Conservation (phyloP, 441 rosid species). For the Mallotus repandus region DNA sequence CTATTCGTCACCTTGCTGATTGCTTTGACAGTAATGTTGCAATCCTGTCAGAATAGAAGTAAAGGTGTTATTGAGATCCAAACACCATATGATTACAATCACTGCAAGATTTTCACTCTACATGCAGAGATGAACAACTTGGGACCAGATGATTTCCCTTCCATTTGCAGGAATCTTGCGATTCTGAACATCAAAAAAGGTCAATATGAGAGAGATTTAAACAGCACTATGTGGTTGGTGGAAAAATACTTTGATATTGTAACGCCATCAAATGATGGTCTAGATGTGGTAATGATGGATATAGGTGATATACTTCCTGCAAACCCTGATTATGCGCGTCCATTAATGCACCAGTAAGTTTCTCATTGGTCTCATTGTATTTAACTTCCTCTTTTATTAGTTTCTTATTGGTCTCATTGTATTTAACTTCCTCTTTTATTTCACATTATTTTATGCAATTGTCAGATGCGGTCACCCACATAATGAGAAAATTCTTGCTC, state of each 20-base stretch:
- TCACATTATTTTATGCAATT: not conserved
- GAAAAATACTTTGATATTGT: slow-evolving; percentile 44
- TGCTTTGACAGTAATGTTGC: slow-evolving; percentile 67
- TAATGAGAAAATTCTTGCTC: not conserved
- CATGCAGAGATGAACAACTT: slow-evolving; percentile 64
- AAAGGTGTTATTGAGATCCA: slow-evolving; percentile 47
- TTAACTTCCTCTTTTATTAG: slow-evolving; percentile 3
- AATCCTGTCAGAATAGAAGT: slow-evolving; percentile 52
- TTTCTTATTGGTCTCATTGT: slow-evolving; percentile 5
- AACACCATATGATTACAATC: slow-evolving; percentile 33
- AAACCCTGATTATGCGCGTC: slow-evolving; percentile 19
- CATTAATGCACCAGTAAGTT: slow-evolving; percentile 32
- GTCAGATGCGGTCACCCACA: not conserved
- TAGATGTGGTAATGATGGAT: slow-evolving; percentile 63
- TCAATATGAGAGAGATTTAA: slow-evolving; percentile 54
- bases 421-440: not conserved
- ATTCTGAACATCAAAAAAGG: slow-evolving; percentile 42
- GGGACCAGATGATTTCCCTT: slow-evolving; percentile 43
- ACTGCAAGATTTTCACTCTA: slow-evolving; percentile 50
- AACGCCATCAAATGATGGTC: slow-evolving; percentile 36
- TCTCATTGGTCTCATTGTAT: not conserved
- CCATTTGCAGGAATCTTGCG: slow-evolving; percentile 50
- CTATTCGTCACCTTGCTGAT: slow-evolving; percentile 56
- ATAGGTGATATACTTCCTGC: slow-evolving; percentile 48
- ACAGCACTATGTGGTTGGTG: slow-evolving; percentile 39